These are phyloP conservation scores for Tylopilus sp. DNA, from an alignment of 768 basidiomycete species.

Conservation along the genomic window DNA sequence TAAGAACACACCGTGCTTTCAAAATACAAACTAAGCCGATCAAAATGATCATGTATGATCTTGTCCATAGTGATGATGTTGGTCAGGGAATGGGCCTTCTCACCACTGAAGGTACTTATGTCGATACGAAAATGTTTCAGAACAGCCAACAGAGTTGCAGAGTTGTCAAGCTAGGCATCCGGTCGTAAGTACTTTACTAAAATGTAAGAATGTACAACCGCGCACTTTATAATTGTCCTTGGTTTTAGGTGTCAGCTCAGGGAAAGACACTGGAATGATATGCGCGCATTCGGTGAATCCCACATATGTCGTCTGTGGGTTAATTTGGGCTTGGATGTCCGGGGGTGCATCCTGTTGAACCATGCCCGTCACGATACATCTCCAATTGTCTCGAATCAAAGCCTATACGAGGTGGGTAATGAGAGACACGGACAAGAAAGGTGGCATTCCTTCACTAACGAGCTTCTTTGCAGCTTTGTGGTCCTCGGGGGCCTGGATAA, in stretches of 20 bases:
- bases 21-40: no score
- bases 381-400: slow-evolving; percentile 34
- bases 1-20: no score
- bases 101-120: no score
- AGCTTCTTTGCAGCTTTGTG: slow-evolving; percentile 1
- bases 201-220: no score
- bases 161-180: no score
- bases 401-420: slow-evolving; percentile 23
- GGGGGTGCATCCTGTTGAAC: slow-evolving; percentile 18
- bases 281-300: slow-evolving; percentile 2
- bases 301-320: no score
- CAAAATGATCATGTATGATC: no score
- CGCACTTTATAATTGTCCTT: neutral
- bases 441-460: neutral
- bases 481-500: neutral
- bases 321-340: neutral
- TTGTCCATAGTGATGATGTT: no score
- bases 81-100: no score
- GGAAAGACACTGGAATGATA: slow-evolving; percentile 5
- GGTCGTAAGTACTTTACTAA: no score
- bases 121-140: no score
- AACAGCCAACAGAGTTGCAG: no score
- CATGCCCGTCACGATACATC: slow-evolving; percentile 32
- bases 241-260: neutral
- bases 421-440: neutral